Evolutionary conservation across 306 rosid species (phyloP), one percentile per base, ranked within the genome.

Genomic region (Vachellia collinsii): DNA sequence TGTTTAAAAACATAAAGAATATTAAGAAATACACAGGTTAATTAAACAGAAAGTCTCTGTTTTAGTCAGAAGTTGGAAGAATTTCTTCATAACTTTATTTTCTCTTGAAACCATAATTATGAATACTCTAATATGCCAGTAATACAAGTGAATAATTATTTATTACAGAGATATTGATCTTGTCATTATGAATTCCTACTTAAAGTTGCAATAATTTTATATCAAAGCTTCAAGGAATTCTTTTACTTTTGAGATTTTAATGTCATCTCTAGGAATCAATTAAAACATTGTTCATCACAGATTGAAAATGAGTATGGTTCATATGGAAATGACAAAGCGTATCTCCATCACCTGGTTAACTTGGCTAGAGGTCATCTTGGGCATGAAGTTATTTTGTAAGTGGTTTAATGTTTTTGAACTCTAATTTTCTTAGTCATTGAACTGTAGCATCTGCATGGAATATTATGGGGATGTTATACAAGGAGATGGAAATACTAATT

Each of bases 261-360:
- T 54, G 47, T 13, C 65, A 53, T 81, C 46, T 70, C 83, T 70
- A 64, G 47, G 72, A 54, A 25, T 62, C 41, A 43, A 81, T 20
- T 65, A 11, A 42, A 48, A 74, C 70, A 73, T 81, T 84, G 63
- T 85, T 80, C 85, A 82, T 80, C 75, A 72, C 97, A 95, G 97
- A 82, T 94, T 88, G 98, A 94, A 86, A 94, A 94, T 76, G 98
- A 94, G 85, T 94, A 48, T 82, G 97, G 98, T 81, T 94, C 97
- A 13, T 94, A 86, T 75, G 98, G 97, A 82, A 85, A 86, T 65
- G 97, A 92, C 88, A 84, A 91, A 84, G 91, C 89, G 39, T 94
- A 94, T 85, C 94, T 94, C 81, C 91, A 83, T 77, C 97, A 88
- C 81, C 84, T 94, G 72, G 91, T 92, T 85, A 70, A 82, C 37